A percentile compares a stretch with the other conserved stretches of the same genome.
phyloP scores from a whole-genome alignment of 2,329 filamentous ascomycete species.

The Neobulgaria alba region DNA sequence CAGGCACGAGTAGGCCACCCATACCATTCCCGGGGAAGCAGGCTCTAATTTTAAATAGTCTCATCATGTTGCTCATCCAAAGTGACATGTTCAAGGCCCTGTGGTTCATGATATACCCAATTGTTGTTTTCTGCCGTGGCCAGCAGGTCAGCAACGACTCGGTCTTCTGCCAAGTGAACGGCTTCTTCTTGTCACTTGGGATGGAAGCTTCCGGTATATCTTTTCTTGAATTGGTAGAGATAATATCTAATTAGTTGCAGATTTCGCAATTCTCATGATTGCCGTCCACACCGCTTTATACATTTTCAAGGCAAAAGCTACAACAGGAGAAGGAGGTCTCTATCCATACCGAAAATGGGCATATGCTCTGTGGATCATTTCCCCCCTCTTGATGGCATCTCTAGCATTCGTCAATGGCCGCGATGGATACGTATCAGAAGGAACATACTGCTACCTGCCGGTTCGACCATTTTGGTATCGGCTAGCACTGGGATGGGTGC shows the following conservation, averaged over 20 bases:
- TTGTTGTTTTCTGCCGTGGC: slow-evolving; percentile 46
- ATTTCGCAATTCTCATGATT: slow-evolving; percentile 64
- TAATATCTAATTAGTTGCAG: slow-evolving; percentile 31
- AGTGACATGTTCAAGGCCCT: slow-evolving; percentile 63
- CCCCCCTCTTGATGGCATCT: slow-evolving; percentile 51
- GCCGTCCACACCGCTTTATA: slow-evolving; percentile 65
- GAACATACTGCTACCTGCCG: slow-evolving; percentile 63
- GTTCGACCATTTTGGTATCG: slow-evolving; percentile 60
- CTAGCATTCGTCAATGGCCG: slow-evolving; percentile 53
- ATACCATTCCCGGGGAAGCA: no score
- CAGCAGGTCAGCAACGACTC: slow-evolving; percentile 40
- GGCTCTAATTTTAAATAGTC: no score
- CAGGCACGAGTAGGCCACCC: slow-evolving; percentile 59
- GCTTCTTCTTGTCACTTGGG: slow-evolving; percentile 58
- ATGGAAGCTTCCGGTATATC: slow-evolving; percentile 52
- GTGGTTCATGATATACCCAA: slow-evolving; percentile 59
- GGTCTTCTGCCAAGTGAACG: slow-evolving; percentile 57
- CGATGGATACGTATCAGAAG: slow-evolving; percentile 50
- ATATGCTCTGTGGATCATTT: slow-evolving; percentile 45
- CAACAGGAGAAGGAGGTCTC: slow-evolving; percentile 50
- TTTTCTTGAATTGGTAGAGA: no score
- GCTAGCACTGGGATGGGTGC: slow-evolving; percentile 62
- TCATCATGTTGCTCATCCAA: slow-evolving; percentile 66
- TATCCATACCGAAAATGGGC: slow-evolving; percentile 57
- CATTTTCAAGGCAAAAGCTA: slow-evolving; percentile 50